Base-by-base conservation (phyloP, 2,329 filamentous ascomycete species). In the Exophiala sp. region DNA sequence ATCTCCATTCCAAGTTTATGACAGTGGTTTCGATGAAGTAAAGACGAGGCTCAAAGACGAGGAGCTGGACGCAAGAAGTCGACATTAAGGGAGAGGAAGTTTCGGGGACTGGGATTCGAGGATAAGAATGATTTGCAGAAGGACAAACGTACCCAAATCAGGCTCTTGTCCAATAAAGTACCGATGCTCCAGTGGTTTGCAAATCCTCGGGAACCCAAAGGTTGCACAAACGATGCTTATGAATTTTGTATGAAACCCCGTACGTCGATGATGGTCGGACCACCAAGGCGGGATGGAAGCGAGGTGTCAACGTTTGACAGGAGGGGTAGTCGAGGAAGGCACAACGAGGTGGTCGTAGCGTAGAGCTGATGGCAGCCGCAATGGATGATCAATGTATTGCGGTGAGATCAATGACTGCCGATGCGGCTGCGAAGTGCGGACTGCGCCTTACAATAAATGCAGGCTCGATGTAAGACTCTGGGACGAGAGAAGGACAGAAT, bases 401-500 rank as follows among this genome's bases (percentile, higher is more conserved):
- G 36, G 33, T 24, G 29, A 45, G 38, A 41, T 8, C 39, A 52
- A 44, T 47, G 51, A 33, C 40, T 35, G 36, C 33, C 34, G 32
- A 40, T 45, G 45, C 45, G 39, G 46, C 40, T 42, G 48, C 35
- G 14, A 29, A 39, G 18, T 32, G 24, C n/a, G 16, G 29, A 47
- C 8, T 29, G 5, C 24, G 20, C 20, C 16, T 38, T n/a, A 10
- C 24, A 34, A 24, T n/a, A 8, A 12, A 48, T 43, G 55, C 55
- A 57, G 51, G 50, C 52, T 52, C 46, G 56, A 55, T 45, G 46
- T 55, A 55, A 59, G 57, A 58, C 41, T 50, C 7, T 29, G 24
- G 48, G 50, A 57, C 35, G 49, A 58, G 57, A 56, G 58, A 59
- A 58, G 46, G 54, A 62, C 50, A 56, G 55, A 53, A 59, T 18